phyloP scores from a whole-genome alignment of 306 rosid species.

The Delonix regia region DNA sequence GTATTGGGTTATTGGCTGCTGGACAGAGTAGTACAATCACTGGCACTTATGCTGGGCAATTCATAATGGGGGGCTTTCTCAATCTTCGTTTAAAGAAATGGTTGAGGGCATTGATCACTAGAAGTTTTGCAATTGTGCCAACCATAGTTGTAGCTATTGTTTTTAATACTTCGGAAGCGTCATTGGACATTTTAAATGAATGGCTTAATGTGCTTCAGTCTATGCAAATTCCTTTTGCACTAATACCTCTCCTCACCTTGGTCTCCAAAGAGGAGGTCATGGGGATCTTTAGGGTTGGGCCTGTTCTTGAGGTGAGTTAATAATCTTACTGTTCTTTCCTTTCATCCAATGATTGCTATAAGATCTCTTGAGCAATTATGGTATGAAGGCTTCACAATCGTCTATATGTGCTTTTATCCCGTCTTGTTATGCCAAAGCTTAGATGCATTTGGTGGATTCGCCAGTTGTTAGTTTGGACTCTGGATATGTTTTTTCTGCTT shows the following conservation, averaged over 20 bases:
- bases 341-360: background rate
- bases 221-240: constrained; percentile 59
- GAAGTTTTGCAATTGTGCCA: constrained; percentile 58
- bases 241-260: constrained; percentile 56
- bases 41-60: constrained; percentile 62
- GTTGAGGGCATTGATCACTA: constrained; percentile 56
- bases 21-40: constrained; percentile 61
- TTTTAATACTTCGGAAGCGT: constrained; percentile 50
- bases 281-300: constrained; percentile 56
- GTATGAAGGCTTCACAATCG: background rate
- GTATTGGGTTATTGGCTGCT: constrained; percentile 56
- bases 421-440: background rate
- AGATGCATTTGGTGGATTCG: background rate
- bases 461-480: background rate
- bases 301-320: constrained; percentile 44
- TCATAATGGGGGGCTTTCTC: constrained; percentile 60
- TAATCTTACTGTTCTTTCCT: background rate
- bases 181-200: constrained; percentile 52
- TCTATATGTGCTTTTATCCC: background rate
- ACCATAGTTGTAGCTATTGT: constrained; percentile 50
- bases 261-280: constrained; percentile 55
- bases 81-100: constrained; percentile 56
- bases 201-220: constrained; percentile 65
- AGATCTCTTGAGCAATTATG: background rate
- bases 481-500: background rate